These are phyloP conservation scores for Rubroboletus satanas DNA, from an alignment of 768 basidiomycete genomes.

Conservation along the genomic window DNA sequence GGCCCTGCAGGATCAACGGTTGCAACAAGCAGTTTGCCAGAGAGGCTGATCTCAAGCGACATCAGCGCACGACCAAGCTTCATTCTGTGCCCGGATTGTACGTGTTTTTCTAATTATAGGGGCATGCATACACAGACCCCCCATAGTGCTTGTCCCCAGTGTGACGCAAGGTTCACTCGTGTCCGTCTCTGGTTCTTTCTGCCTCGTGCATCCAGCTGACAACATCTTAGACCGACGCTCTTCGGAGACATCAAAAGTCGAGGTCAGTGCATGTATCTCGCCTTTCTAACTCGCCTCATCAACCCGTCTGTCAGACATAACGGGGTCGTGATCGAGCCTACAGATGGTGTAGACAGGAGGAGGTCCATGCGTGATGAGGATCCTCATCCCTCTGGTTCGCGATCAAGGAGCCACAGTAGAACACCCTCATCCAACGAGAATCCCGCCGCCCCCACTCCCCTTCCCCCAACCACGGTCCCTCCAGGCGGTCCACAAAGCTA, in stretches of 20 bases:
- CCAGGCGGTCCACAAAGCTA: conserved; percentile 49
- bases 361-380: conserved; percentile 21
- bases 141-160: conserved; percentile 68
- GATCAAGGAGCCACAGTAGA: conserved; percentile 48
- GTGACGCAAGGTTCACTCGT: conserved; percentile 75
- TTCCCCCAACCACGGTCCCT: conserved; percentile 33
- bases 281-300: not conserved
- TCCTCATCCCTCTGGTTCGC: conserved; percentile 38
- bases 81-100: conserved; percentile 76
- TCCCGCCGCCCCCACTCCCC: conserved; percentile 30
- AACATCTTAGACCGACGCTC: conserved; percentile 62
- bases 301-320: conserved; percentile 45
- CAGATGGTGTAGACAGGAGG: conserved; percentile 22
- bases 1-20: conserved; percentile 80
- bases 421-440: conserved; percentile 46
- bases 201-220: conserved; percentile 17
- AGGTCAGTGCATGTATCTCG: conserved; percentile 41
- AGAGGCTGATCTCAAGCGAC: conserved; percentile 78
- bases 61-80: conserved; percentile 74
- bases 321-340: conserved; percentile 59
- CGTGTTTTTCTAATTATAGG: conserved; percentile 25
- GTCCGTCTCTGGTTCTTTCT: conserved; percentile 40
- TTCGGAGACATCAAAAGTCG: conserved; percentile 77
- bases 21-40: conserved; percentile 81
- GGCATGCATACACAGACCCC: conserved; percentile 15